Percentiles rank a stretch among this genome's conserved stretches.
Conservation (phyloP, 257 asterid genomes). For the Mentha longifolia region DNA sequence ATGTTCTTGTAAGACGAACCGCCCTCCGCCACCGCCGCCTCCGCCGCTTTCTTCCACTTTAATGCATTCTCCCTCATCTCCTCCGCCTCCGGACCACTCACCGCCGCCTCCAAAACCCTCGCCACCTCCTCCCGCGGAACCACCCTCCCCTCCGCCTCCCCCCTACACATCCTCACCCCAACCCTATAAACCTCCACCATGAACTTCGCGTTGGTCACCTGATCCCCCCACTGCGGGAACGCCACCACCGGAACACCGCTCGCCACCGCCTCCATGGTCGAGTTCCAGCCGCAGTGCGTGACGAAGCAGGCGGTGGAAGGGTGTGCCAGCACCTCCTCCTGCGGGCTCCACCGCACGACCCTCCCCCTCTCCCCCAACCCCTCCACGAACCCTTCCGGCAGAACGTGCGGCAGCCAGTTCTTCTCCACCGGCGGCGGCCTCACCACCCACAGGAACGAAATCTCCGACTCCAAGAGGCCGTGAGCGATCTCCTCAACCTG, state of each 20-base stretch:
- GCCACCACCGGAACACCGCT: conserved; percentile 78
- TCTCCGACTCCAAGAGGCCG: conserved; percentile 56
- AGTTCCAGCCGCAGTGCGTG: conserved; percentile 93
- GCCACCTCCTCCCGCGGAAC: conserved; percentile 62
- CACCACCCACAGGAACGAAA: conserved; percentile 70
- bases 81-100: conserved; percentile 45
- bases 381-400: conserved; percentile 64
- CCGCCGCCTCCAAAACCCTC: conserved; percentile 55
- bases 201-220: conserved; percentile 82
- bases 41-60: conserved; percentile 76
- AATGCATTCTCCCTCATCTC: conserved; percentile 59
- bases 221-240: conserved; percentile 90
- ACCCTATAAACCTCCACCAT: conserved; percentile 70
- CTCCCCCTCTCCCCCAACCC: conserved; percentile 56
- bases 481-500: conserved; percentile 71
- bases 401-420: conserved; percentile 28
- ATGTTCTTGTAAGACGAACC: conserved; percentile 66
- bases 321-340: conserved; percentile 73
- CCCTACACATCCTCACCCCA: conserved; percentile 71
- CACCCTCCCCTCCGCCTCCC: conserved; percentile 59
- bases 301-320: conserved; percentile 70
- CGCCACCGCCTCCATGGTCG: conserved; percentile 76
- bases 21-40: conserved; percentile 64
- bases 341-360: conserved; percentile 77
- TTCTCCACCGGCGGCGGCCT: conserved; percentile 44